These are phyloP conservation scores for Phytophthora sojae DNA, from an alignment of 352 stramenopile species.

Conservation along the genomic window DNA sequence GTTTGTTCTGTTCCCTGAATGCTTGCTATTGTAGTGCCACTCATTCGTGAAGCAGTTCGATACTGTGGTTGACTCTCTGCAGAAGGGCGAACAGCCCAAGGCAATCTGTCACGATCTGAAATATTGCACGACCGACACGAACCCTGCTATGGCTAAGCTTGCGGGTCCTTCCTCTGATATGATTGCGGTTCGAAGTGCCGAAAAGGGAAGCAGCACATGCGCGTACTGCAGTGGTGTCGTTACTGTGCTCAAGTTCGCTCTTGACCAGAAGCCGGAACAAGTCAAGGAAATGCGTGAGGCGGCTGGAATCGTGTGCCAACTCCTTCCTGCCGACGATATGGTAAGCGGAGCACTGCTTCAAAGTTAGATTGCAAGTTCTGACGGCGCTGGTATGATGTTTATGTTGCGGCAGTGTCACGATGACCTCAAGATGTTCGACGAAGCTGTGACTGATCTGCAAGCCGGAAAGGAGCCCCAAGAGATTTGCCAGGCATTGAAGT, in stretches of 20 bases:
- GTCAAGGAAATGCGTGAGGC: slow-evolving; percentile 67
- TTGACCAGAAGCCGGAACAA: slow-evolving; percentile 66
- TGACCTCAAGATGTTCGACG: slow-evolving; percentile 75
- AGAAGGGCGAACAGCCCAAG: slow-evolving; percentile 68
- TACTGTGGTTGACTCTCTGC: slow-evolving; percentile 64
- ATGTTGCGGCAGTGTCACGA: slow-evolving; percentile 55
- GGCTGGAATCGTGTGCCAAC: slow-evolving; percentile 68
- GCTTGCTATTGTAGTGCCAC: slow-evolving; percentile 55
- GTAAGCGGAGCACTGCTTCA: slow-evolving; percentile 30
- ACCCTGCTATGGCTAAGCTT: slow-evolving; percentile 29
- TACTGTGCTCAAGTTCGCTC: slow-evolving; percentile 66
- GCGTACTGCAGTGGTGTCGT: slow-evolving; percentile 72
- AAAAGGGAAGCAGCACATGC: slow-evolving; percentile 50
- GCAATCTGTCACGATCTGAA: slow-evolving; percentile 74
- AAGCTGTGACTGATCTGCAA: slow-evolving; percentile 57
- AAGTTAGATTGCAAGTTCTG: background rate
- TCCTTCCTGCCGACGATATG: slow-evolving; percentile 71
- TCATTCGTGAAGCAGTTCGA: slow-evolving; percentile 67
- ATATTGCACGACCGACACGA: slow-evolving; percentile 47
- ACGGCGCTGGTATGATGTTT: background rate
- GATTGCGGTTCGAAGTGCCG: slow-evolving; percentile 7
- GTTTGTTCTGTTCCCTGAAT: slow-evolving; percentile 2
- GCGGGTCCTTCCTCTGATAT: slow-evolving; percentile 16
- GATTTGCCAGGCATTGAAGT: slow-evolving; percentile 63
- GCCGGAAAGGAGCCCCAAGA: slow-evolving; percentile 66